phyloP scores from a whole-genome alignment of 805 yeast species.

The Saccharomycopsis guyanensis region DNA sequence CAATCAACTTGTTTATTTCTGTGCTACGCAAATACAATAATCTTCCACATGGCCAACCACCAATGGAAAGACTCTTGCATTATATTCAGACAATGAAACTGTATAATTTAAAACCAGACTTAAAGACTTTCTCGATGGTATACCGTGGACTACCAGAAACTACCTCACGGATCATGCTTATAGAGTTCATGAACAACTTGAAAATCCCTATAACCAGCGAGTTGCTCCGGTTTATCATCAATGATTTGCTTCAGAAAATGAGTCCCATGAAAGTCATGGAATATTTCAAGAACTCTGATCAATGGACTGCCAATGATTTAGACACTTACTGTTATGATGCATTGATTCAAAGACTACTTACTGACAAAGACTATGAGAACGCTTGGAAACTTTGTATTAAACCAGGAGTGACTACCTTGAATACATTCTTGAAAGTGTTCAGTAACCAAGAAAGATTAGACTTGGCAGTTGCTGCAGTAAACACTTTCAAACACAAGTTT shows the following conservation, averaged over 20 bases:
- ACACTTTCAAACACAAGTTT: constrained; percentile 26
- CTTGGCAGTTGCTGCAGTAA: constrained; percentile 28
- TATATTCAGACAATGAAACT: constrained; percentile 13
- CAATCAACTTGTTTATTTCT: constrained; percentile 33
- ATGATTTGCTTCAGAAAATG: constrained; percentile 22
- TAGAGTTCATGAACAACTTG: constrained; percentile 28
- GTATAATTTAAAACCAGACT: constrained; percentile 27
- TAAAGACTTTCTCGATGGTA: constrained; percentile 33
- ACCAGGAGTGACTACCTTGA: constrained; percentile 24
- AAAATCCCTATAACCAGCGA: constrained; percentile 28
- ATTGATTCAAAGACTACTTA: constrained; percentile 25
- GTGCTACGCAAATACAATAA: constrained; percentile 27
- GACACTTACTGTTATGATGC: constrained; percentile 22
- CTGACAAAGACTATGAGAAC: constrained; percentile 25
- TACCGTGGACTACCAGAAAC: constrained; percentile 30
- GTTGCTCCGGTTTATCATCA: constrained; percentile 26
- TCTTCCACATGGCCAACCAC: constrained; percentile 26
- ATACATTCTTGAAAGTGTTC: constrained; percentile 28
- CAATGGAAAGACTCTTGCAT: neutral
- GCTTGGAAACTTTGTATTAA: constrained; percentile 27
- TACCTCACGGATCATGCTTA: constrained; percentile 27
- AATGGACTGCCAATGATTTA: constrained; percentile 7
- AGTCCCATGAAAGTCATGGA: constrained; percentile 23
- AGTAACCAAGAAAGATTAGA: constrained; percentile 31
- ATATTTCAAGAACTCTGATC: constrained; percentile 21